Evolutionary conservation across 805 yeast genomes (phyloP).

Genomic region (Zygosaccharomyces lentus): DNA sequence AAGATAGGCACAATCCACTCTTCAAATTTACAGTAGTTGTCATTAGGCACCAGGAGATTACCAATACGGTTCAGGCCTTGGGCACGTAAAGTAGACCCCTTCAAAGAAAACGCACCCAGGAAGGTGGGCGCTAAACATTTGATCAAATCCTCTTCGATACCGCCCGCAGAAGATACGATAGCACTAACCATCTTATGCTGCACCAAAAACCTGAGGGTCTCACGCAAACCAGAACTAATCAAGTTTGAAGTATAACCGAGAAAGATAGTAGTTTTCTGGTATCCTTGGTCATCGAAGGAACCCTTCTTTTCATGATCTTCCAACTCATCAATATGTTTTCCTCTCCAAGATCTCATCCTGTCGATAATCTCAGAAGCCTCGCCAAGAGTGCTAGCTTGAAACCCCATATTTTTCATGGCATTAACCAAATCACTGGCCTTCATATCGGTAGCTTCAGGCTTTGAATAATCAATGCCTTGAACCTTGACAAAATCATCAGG

Average conservation of each 20-base stretch:
- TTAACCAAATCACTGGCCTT: constrained; percentile 71
- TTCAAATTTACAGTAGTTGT: constrained; percentile 94
- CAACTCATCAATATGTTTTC: constrained; percentile 62
- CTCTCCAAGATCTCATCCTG: constrained; percentile 92
- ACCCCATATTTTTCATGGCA: constrained; percentile 93
- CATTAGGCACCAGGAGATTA: constrained; percentile 93
- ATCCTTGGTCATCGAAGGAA: constrained; percentile 70
- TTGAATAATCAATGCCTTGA: constrained; percentile 84
- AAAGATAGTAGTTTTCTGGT: constrained; percentile 83
- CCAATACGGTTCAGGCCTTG: constrained; percentile 98
- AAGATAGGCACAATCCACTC: constrained; percentile 98
- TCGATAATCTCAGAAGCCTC: constrained; percentile 90
- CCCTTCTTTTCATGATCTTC: constrained; percentile 71
- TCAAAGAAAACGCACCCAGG: constrained; percentile 82
- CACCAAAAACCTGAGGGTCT: constrained; percentile 81
- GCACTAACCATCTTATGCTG: constrained; percentile 94
- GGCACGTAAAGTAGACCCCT: constrained; percentile 79
- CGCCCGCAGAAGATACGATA: constrained; percentile 96
- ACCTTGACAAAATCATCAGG: constrained; percentile 78
- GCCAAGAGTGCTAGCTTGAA: constrained; percentile 85
- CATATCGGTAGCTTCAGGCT: constrained; percentile 69
- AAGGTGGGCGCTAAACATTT: constrained; percentile 96
- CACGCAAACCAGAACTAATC: constrained; percentile 91
- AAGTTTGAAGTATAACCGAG: constrained; percentile 95
- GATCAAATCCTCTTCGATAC: constrained; percentile 95